Base-by-base conservation (phyloP, 768 basidiomycete genomes). In the Stropharia rugosoannulata region DNA sequence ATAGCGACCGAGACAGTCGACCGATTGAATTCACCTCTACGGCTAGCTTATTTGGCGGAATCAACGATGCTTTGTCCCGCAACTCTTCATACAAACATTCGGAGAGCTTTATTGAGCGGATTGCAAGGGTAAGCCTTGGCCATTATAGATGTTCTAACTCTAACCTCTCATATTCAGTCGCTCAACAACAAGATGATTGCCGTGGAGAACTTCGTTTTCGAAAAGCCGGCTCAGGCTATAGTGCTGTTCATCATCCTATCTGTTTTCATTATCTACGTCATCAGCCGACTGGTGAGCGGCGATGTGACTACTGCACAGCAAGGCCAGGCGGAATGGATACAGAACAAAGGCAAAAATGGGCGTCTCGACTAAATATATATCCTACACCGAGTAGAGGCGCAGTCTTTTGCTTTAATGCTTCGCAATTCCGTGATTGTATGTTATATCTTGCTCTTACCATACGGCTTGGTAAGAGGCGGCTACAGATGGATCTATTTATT, bases 61-160 rank as follows among this genome's bases (percentile, higher is more conserved):
- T 96, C 5, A 86, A 92, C 40, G 86, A 82, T 13, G 81, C 86
- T 7, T 75, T 82, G 0, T 70, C 72, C 25, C 83, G 82, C 0
- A 74, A 73, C 1, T 66, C 86, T 0, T 41, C 62, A 4, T 76
- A 78, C 59, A 85, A 82, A 62, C 71, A 90, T 55, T 93, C 91
- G 0, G 89, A 89, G 63, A 90, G 85, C 62, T 38, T 79, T 4
- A 64, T 90, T 12, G 90, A 93, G 67, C 79, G 91, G 37, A 57
- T 80, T 8, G 83, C 85, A 0, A 72, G 85, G 57, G 89, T 90
- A 67, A 6, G 70, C n/a, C 63, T 45, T 10, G 50, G 41, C 39
- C n/a, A 45, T 51, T 44, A 6, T 4, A 49, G 47, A 12, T 35
- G 19, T 39, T 8, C 19, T 42, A 39, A 41, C 29, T 35, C n/a